Conservation (phyloP, 129 eudicot species). For the Apium graveolens region DNA sequence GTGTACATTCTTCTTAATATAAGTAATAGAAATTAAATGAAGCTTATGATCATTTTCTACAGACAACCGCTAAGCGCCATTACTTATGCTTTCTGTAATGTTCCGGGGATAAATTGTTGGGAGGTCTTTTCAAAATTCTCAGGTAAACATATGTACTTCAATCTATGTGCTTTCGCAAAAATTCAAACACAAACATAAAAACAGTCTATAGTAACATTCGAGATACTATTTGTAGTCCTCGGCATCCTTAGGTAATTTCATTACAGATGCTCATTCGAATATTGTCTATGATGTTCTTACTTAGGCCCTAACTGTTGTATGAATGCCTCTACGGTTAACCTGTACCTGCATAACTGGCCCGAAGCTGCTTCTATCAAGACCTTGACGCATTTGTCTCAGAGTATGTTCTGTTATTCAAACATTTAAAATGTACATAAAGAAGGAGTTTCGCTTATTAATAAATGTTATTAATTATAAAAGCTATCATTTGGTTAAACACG, state of each 20-base stretch:
- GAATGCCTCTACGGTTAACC: slow-evolving; percentile 1
- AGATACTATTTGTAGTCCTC: too few species aligned
- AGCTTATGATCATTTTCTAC: neutral
- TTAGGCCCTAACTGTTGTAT: neutral
- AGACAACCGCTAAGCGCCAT: neutral
- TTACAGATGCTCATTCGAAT: neutral
- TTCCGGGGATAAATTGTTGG: neutral
- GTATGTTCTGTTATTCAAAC: neutral
- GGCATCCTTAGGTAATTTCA: too few species aligned
- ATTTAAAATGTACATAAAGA: neutral
- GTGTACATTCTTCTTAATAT: neutral
- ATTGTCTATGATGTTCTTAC: neutral
- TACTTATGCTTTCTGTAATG: neutral
- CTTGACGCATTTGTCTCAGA: neutral
- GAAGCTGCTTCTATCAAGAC: neutral
- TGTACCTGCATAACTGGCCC: neutral
- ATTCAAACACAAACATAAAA: too few species aligned
- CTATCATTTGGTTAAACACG: neutral
- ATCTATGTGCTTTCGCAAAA: neutral
- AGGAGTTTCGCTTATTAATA: too few species aligned
- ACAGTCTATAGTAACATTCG: too few species aligned
- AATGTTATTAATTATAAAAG: too few species aligned
- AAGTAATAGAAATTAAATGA: neutral
- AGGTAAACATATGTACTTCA: neutral
- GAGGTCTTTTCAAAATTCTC: neutral